Conservation (phyloP, 257 asterid species). For the Striga asiatica region DNA sequence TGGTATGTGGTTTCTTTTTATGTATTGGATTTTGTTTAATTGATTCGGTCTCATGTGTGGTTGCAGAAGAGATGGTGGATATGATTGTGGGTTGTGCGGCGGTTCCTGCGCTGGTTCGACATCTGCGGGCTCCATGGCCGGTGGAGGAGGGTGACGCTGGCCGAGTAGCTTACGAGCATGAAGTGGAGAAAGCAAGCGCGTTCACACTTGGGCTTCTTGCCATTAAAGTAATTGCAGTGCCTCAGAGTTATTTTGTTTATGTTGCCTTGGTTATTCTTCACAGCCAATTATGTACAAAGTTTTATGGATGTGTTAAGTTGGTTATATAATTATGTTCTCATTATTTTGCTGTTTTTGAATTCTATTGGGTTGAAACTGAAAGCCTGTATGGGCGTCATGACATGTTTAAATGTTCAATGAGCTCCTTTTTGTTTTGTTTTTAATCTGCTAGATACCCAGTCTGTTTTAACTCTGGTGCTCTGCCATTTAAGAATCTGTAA, state of each 20-base stretch:
- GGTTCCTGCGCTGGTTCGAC: constrained; percentile 57
- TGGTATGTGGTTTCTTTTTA: neutral
- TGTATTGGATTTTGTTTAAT: constrained; percentile 8
- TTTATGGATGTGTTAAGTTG: neutral
- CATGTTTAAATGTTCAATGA: too few species aligned
- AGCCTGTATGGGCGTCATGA: too few species aligned
- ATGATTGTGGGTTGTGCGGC: constrained; percentile 71
- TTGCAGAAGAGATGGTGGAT: constrained; percentile 58
- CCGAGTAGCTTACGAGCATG: constrained; percentile 39
- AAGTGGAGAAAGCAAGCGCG: constrained; percentile 84
- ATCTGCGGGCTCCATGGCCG: constrained; percentile 45
- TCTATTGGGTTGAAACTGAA: neutral
- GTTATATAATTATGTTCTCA: neutral
- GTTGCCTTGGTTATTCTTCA: too few species aligned
- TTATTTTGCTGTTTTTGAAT: neutral
- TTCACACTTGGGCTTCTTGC: constrained; percentile 78
- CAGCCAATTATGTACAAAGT: neutral
- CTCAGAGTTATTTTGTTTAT: neutral
- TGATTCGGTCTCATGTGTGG: too few species aligned
- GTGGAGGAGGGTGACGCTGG: constrained; percentile 30
- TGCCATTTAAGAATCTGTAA: too few species aligned
- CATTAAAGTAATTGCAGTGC: constrained; percentile 36
- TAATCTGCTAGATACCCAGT: too few species aligned
- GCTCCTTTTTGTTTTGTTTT: too few species aligned
- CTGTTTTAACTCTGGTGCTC: too few species aligned